Conservation (phyloP, 345 rosid species). For the Pugionium dolabratum region DNA sequence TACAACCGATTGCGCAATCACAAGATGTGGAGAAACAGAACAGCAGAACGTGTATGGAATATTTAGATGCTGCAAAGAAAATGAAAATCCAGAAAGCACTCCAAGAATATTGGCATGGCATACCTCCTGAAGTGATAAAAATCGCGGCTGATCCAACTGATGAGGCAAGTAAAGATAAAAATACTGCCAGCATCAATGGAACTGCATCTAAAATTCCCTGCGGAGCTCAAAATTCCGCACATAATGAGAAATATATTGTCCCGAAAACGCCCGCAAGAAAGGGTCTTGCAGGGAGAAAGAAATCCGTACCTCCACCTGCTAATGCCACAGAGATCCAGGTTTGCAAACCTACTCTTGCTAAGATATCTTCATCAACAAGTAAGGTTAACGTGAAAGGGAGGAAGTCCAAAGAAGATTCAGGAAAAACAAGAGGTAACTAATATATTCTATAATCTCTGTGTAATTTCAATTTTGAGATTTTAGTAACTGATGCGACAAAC, state of each 20-base stretch:
- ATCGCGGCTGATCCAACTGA: constrained; percentile 38
- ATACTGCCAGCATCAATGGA: constrained; percentile 27
- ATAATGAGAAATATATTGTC: constrained; percentile 29
- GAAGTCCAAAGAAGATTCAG: constrained; percentile 32
- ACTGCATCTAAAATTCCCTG: constrained; percentile 30
- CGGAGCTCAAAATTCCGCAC: constrained; percentile 31
- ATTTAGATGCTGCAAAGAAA: constrained; percentile 45
- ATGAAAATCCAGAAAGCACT: constrained; percentile 44
- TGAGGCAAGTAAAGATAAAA: constrained; percentile 30
- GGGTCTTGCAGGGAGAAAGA: constrained; percentile 30
- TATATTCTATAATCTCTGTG: constrained; percentile 23
- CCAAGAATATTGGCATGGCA: constrained; percentile 24
- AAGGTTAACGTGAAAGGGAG: constrained; percentile 40
- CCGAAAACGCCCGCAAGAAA: constrained; percentile 45
- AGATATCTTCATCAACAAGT: constrained; percentile 34
- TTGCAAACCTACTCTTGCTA: constrained; percentile 30
- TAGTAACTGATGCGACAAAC: constrained; percentile 27
- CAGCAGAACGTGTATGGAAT: constrained; percentile 18
- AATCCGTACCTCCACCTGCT: constrained; percentile 25
- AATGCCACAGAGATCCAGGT: constrained; percentile 39
- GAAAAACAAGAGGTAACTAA: constrained; percentile 47
- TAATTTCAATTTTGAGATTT: constrained; percentile 27
- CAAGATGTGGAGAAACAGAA: constrained; percentile 38
- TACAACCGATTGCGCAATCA: constrained; percentile 33
- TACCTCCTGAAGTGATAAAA: constrained; percentile 31